Evolutionary conservation across 495 filamentous ascomycete genomes (phyloP).

Genomic region (Podospora pseudoanserina): DNA sequence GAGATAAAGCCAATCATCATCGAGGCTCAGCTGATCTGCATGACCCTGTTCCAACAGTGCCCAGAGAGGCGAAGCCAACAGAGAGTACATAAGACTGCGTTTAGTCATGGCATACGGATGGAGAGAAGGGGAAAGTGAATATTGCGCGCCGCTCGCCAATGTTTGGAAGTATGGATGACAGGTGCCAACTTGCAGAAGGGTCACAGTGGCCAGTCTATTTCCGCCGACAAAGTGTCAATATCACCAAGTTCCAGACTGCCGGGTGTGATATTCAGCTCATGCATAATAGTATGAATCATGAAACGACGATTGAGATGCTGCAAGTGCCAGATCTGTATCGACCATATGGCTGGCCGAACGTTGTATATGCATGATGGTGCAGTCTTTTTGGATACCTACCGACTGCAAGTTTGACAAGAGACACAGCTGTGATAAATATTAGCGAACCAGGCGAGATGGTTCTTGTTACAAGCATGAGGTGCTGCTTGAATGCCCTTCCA

Average conservation of each 20-base stretch:
- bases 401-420: background rate
- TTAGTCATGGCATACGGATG: background rate
- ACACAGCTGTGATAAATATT: background rate
- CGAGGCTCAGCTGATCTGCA: background rate
- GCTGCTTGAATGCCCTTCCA: background rate
- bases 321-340: constrained; percentile 3
- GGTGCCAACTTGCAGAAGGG: background rate
- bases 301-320: background rate
- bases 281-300: background rate
- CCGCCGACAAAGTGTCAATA: background rate
- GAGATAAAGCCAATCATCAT: background rate
- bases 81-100: background rate
- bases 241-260: background rate
- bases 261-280: background rate
- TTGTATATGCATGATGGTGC: background rate
- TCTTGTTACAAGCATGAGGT: background rate
- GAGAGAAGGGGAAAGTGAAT: background rate
- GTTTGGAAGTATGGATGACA: background rate
- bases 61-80: background rate
- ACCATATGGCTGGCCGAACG: background rate
- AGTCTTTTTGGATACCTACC: background rate
- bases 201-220: background rate
- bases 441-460: background rate
- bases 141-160: background rate
- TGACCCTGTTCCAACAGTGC: background rate